Evolutionary conservation across 139 green algal species (phyloP).

Genomic region (Coelastrella sp.): DNA sequence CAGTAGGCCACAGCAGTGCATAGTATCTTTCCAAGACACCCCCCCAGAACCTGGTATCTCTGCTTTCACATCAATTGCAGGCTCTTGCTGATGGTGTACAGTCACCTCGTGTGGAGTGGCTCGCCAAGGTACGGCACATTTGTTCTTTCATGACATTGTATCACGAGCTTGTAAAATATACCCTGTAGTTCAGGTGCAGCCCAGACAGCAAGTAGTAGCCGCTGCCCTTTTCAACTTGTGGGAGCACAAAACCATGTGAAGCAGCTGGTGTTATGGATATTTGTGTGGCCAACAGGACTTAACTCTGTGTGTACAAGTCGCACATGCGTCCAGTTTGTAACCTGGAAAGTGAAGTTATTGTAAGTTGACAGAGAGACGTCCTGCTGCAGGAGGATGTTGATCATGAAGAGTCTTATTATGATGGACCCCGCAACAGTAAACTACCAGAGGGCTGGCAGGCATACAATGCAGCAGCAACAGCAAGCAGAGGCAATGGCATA

Average conservation of each 20-base stretch:
- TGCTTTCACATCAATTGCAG: constrained; percentile 4
- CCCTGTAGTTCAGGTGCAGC: too few relatives aligned
- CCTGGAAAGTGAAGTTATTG: too few relatives aligned
- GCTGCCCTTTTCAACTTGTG: too few relatives aligned
- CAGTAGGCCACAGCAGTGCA: too few relatives aligned
- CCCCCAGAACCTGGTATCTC: not conserved
- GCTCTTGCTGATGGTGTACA: not conserved
- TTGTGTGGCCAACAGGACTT: not conserved
- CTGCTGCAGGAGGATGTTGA: constrained; percentile 48
- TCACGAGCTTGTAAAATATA: too few relatives aligned
- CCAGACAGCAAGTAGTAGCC: not conserved
- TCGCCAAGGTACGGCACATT: constrained; percentile 29
- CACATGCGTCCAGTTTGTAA: too few relatives aligned
- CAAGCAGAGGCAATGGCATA: not conserved
- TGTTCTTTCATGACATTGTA: too few relatives aligned
- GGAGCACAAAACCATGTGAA: too few relatives aligned
- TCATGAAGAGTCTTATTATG: constrained; percentile 14
- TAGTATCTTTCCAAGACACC: not conserved
- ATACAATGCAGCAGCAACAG: constrained; percentile 3
- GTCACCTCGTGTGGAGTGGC: constrained; percentile 42
- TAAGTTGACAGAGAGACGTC: too few relatives aligned
- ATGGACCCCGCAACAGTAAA: not conserved
- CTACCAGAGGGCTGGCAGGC: constrained; percentile 43
- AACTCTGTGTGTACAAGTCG: too few relatives aligned
- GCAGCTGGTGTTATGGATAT: not conserved